Evolutionary conservation across 2,329 filamentous ascomycete genomes (phyloP).

Genomic region (Hypoxylon sp.): DNA sequence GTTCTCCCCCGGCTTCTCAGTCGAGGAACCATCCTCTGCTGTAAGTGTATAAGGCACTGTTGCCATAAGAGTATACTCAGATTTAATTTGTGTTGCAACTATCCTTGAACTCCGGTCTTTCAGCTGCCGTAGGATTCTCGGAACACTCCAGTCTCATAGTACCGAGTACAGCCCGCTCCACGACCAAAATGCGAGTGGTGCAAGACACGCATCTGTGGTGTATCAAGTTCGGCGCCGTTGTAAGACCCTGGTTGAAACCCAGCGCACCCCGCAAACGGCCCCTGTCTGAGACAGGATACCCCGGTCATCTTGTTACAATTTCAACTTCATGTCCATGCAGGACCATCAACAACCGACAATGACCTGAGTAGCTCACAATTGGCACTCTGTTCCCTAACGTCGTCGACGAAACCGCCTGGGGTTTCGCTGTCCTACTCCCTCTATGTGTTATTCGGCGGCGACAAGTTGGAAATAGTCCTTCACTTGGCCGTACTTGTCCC

Average conservation of each 20-base stretch:
- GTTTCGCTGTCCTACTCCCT: neutral
- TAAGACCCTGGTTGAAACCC: conserved; percentile 45
- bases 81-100: conserved; percentile 1
- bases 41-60: neutral
- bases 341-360: conserved; percentile 17
- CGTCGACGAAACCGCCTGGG: conserved; percentile 4
- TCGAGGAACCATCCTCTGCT: neutral
- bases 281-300: conserved; percentile 46
- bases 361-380: conserved; percentile 23
- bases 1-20: neutral
- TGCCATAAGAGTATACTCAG: neutral
- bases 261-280: conserved; percentile 37
- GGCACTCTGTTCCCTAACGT: conserved; percentile 10
- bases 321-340: conserved; percentile 48
- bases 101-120: conserved; percentile 3
- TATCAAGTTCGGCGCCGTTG: conserved; percentile 39
- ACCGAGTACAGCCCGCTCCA: conserved; percentile 19
- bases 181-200: conserved; percentile 22
- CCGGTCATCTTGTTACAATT: conserved; percentile 46
- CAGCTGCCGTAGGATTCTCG: neutral
- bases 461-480: conserved; percentile 2
- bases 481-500: neutral
- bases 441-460: conserved; percentile 1
- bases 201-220: conserved; percentile 36
- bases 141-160: conserved; percentile 2